Evolutionary conservation across 2,329 filamentous ascomycete species (phyloP).

Genomic region (Cordyceps militaris): DNA sequence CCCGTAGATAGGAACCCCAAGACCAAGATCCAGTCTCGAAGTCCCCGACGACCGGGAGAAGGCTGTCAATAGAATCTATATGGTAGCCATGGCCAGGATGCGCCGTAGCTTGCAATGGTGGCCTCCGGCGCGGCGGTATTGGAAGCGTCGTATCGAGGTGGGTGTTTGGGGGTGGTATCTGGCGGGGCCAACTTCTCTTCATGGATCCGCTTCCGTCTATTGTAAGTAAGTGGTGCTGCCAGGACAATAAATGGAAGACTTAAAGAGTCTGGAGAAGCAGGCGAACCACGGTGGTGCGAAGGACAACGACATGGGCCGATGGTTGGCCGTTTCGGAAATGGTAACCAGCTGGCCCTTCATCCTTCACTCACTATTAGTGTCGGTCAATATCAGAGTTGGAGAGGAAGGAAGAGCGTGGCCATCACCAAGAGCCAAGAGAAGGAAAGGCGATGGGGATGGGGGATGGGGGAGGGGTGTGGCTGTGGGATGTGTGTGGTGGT

Average conservation of each 20-base stretch:
- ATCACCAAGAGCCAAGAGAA: no score
- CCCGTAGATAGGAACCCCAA: no score
- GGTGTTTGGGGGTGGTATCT: conserved; percentile 6
- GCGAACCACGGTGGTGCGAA: neutral
- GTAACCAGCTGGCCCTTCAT: no score
- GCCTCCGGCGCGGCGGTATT: neutral
- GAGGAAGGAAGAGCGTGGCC: no score
- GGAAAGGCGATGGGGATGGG: no score
- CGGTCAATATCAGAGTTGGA: no score
- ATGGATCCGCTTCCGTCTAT: conserved; percentile 9
- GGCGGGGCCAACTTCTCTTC: conserved; percentile 5
- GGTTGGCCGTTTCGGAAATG: neutral
- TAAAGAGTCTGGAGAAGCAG: neutral
- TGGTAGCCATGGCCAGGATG: neutral
- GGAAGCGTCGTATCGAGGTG: conserved; percentile 2
- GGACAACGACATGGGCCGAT: no score
- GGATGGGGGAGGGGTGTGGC: no score
- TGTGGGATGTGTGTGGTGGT: no score
- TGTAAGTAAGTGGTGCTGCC: conserved; percentile 3
- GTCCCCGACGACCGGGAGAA: neutral
- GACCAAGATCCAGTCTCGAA: no score
- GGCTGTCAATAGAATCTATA: neutral
- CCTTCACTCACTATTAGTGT: no score
- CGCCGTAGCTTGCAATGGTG: neutral
- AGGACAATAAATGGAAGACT: neutral